A percentile compares a stretch with the other conserved stretches of the same genome.
These are phyloP conservation scores for Boletus subparvulus DNA, from an alignment of 768 basidiomycete genomes.

Conservation along the genomic window DNA sequence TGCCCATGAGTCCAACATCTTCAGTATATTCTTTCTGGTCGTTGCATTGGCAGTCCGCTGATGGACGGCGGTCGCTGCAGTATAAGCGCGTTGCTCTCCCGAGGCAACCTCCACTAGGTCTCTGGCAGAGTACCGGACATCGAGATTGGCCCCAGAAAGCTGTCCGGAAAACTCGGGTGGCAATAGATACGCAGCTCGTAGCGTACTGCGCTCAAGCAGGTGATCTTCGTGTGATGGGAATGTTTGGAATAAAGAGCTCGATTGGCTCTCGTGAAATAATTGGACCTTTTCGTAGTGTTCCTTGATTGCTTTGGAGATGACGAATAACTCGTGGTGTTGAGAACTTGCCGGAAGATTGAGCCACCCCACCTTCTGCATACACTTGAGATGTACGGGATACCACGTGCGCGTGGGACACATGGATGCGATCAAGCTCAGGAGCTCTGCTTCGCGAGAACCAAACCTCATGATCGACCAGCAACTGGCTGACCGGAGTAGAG, in stretches of 20 bases:
- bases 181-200: slow-evolving; percentile 11
- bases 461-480: slow-evolving; percentile 43
- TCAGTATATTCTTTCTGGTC: neutral
- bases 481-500: slow-evolving; percentile 37
- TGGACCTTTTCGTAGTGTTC: slow-evolving; percentile 21
- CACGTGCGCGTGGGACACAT: slow-evolving; percentile 38
- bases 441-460: slow-evolving; percentile 23
- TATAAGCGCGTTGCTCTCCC: slow-evolving; percentile 15
- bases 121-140: slow-evolving; percentile 17
- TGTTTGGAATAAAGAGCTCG: neutral
- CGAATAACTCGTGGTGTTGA: slow-evolving; percentile 34
- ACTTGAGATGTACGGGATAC: slow-evolving; percentile 37
- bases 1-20: slow-evolving; percentile 11
- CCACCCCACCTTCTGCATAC: slow-evolving; percentile 44
- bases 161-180: slow-evolving; percentile 3
- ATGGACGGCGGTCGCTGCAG: slow-evolving; percentile 6
- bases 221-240: slow-evolving; percentile 8
- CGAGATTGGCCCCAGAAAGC: neutral
- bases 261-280: slow-evolving; percentile 4
- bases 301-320: slow-evolving; percentile 29
- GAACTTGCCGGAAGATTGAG: slow-evolving; percentile 16
- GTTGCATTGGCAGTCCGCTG: neutral
- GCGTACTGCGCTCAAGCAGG: slow-evolving; percentile 18
- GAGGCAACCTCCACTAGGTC: neutral
- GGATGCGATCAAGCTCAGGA: slow-evolving; percentile 34